Base-by-base conservation (phyloP, 139 green algal genomes). In the Coelastrella sp. region DNA sequence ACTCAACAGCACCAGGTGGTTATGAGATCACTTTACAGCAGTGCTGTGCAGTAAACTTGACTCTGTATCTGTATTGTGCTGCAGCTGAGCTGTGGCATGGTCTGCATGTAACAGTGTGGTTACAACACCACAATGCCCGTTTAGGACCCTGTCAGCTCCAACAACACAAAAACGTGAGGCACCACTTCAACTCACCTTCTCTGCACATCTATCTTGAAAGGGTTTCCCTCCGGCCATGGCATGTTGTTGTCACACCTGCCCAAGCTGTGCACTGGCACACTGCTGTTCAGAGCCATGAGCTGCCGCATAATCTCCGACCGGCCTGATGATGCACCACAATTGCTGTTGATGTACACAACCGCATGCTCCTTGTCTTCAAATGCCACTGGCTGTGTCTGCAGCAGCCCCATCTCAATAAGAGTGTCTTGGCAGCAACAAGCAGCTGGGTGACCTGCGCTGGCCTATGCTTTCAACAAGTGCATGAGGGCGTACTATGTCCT, bases 301-400 rank as follows among this genome's bases (percentile, higher is more conserved):
- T 74, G 2, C 2, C 13, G 23, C 59, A 84, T 41, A 15, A 84
- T 57, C 21, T n/a, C 6, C 11, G 57, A 34, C 8, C 77, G 38
- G 35, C 43, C 57, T 2, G 37, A 63, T 4, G 7, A 35, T 2
- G 48, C 45, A 34, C 40, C 60, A 41, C 77, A 84, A 27, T 84
- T 84, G 38, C 59, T 62, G 77, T 74, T 74, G 5, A 84, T 73
- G 77, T 84, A 84, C 1, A 43, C 77, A 0, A 84, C 25, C 0
- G 35, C 77, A 57, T 83, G 40, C 37, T 45, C 21, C 57, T 83
- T 83, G 35, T 69, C 15, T 17, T 83, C 57, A 37, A 53, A 83
- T 0, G 75, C 53, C 5, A 72, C 5, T 21, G 62, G 62, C 32
- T 38, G 8, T 2, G 23, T 41, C 62, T n/a, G n/a, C n/a, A n/a